A percentile compares a stretch with the other conserved stretches of the same genome.
Evolutionary conservation across 345 rosid species (phyloP).

Genomic region (Salix exigua): DNA sequence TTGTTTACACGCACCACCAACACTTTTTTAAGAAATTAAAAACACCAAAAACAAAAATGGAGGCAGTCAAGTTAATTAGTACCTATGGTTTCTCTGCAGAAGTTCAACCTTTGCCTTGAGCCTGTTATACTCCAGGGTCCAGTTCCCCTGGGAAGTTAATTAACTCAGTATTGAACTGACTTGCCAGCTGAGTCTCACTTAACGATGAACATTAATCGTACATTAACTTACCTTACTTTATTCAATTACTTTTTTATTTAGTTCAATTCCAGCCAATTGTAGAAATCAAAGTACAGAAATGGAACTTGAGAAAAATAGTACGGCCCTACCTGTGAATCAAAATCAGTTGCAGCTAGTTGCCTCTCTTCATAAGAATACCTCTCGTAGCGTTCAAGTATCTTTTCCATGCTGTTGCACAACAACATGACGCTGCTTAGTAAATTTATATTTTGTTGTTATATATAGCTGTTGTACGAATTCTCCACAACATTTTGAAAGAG

Average conservation of each 20-base stretch:
- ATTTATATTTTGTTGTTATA: neutral
- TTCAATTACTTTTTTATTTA: neutral
- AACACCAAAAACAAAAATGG: neutral
- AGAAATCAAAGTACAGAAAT: neutral
- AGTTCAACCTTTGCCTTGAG: constrained; percentile 86
- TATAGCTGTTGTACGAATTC: neutral
- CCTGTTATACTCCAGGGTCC: constrained; percentile 71
- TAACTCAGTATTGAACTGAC: neutral
- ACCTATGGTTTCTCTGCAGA: constrained; percentile 82
- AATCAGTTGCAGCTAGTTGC: constrained; percentile 17
- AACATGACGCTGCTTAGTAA: neutral
- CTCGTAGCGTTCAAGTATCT: constrained; percentile 34
- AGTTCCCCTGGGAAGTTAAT: constrained; percentile 46
- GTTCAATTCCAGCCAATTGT: neutral
- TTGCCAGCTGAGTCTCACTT: neutral
- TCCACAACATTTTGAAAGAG: neutral
- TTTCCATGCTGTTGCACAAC: constrained; percentile 29
- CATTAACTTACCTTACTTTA: neutral
- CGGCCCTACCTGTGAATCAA: constrained; percentile 9
- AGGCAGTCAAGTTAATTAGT: neutral
- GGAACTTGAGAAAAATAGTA: neutral
- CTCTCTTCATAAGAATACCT: constrained; percentile 26
- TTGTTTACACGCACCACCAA: neutral
- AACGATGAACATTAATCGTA: neutral
- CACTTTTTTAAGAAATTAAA: neutral